Percentiles rank a stretch among this genome's conserved stretches.
These are phyloP conservation scores for Pulveroboletus ravenelii DNA, from an alignment of 768 basidiomycete species.

Conservation along the genomic window DNA sequence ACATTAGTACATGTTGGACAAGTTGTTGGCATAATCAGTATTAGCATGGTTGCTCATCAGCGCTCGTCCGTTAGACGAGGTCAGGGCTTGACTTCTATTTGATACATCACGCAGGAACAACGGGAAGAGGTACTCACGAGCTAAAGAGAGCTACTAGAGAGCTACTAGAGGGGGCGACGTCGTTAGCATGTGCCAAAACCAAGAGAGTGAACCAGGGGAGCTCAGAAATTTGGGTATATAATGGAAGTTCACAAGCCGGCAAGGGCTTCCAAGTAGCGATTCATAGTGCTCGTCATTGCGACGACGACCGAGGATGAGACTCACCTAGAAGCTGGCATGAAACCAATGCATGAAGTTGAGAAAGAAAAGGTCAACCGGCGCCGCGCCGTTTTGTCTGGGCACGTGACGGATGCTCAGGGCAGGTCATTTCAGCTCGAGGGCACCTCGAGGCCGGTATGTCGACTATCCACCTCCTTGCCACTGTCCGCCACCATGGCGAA, in stretches of 20 bases:
- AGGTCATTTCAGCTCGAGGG: conserved; percentile 17
- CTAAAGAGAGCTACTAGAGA: background rate
- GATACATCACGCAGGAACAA: conserved; percentile 49
- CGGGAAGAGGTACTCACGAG: conserved; percentile 33
- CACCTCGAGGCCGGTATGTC: conserved; percentile 10
- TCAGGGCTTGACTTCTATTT: conserved; percentile 93
- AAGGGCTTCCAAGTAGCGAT: conserved; percentile 83
- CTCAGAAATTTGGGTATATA: conserved; percentile 95
- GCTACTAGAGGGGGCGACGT: background rate
- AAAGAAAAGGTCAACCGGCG: conserved; percentile 5
- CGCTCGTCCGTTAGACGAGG: conserved; percentile 63
- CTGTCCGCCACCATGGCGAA: conserved; percentile 57
- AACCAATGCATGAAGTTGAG: background rate
- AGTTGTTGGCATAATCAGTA: conserved; percentile 47
- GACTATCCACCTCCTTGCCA: conserved; percentile 10
- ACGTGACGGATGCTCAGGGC: conserved; percentile 37
- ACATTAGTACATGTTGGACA: conserved; percentile 15
- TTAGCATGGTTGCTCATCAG: conserved; percentile 90
- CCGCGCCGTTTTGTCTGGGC: conserved; percentile 12
- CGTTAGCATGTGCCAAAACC: conserved; percentile 11
- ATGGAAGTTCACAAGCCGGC: conserved; percentile 59
- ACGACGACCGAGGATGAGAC: conserved; percentile 17
- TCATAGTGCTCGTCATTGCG: conserved; percentile 64
- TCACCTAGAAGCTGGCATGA: conserved; percentile 23
- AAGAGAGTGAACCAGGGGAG: conserved; percentile 14